Percentiles rank a stretch among this genome's conserved stretches.
phyloP scores from a whole-genome alignment of 352 stramenopile genomes.

The Pythium pectinolyticum region DNA sequence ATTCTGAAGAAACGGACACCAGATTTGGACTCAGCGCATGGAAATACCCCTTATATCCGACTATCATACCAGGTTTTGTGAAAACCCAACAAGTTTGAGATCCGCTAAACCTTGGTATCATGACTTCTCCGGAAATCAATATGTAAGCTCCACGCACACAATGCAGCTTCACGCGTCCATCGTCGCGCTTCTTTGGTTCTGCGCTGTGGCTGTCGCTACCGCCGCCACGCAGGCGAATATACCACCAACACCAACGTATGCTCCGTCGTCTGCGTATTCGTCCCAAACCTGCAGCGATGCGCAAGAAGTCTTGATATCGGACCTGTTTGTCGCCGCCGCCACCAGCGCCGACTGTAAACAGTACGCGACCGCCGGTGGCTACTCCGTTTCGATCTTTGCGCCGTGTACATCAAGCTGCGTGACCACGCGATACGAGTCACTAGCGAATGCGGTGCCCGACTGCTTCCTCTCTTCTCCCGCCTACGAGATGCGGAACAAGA shows the following conservation, averaged over 20 bases:
- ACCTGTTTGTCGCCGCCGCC: background rate
- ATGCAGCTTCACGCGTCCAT: no score
- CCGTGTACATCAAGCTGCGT: conserved; percentile 6
- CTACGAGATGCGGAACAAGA: background rate
- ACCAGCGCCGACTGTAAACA: background rate
- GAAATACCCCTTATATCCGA: no score
- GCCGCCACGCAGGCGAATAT: no score
- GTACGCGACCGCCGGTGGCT: background rate
- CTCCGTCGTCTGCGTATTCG: background rate
- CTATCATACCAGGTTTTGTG: no score
- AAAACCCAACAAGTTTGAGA: no score
- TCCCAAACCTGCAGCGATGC: background rate
- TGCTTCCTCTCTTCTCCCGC: conserved; percentile 1
- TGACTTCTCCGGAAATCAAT: no score
- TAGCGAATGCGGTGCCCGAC: conserved; percentile 1
- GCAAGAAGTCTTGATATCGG: background rate
- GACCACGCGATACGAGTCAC: background rate
- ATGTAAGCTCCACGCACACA: no score
- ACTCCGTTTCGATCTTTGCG: background rate
- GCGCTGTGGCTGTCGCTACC: no score
- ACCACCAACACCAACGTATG: background rate
- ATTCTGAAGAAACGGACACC: no score
- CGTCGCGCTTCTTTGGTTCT: no score
- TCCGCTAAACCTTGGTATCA: no score
- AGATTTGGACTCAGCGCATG: no score